These are phyloP conservation scores for Apodospora peruviana DNA, from an alignment of 495 filamentous ascomycete genomes.

Conservation along the genomic window DNA sequence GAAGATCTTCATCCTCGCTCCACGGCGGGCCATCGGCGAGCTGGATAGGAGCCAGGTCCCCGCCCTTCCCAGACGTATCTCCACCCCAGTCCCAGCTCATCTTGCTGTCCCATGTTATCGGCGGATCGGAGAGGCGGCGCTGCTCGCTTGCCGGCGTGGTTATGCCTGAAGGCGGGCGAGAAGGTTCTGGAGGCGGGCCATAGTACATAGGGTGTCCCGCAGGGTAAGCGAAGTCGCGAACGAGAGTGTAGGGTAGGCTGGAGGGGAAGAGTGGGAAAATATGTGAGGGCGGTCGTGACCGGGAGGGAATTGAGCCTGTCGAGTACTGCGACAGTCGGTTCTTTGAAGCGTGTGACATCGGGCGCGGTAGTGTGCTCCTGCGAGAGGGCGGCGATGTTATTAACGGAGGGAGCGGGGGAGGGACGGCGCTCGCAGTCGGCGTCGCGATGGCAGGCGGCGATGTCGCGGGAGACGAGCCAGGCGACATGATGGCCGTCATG, in stretches of 20 bases:
- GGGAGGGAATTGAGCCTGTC: constrained; percentile 62
- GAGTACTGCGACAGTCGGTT: constrained; percentile 63
- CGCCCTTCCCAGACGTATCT: constrained; percentile 40
- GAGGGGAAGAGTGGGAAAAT: constrained; percentile 81
- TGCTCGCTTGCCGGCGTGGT: constrained; percentile 83
- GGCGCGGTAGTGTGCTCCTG: constrained; percentile 55
- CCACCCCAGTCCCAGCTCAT: constrained; percentile 51
- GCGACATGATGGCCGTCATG: constrained; percentile 57
- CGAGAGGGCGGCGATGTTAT: constrained; percentile 55
- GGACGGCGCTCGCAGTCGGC: constrained; percentile 44
- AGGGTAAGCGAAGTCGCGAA: constrained; percentile 95
- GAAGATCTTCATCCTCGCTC: constrained; percentile 93
- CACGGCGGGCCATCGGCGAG: constrained; percentile 93
- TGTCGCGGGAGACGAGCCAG: constrained; percentile 47
- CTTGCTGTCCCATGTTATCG: constrained; percentile 54
- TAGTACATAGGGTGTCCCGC: constrained; percentile 82
- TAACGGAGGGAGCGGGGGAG: constrained; percentile 56
- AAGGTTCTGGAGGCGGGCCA: constrained; percentile 76
- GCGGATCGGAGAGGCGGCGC: constrained; percentile 75
- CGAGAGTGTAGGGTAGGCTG: constrained; percentile 78
- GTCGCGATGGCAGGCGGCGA: constrained; percentile 48
- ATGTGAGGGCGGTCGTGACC: constrained; percentile 72
- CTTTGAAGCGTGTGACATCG: constrained; percentile 64
- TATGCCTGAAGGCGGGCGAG: constrained; percentile 60
- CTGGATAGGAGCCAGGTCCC: constrained; percentile 74